These are phyloP conservation scores for Ramichloridium luteum DNA, from an alignment of 2,329 filamentous ascomycete species.

Conservation along the genomic window DNA sequence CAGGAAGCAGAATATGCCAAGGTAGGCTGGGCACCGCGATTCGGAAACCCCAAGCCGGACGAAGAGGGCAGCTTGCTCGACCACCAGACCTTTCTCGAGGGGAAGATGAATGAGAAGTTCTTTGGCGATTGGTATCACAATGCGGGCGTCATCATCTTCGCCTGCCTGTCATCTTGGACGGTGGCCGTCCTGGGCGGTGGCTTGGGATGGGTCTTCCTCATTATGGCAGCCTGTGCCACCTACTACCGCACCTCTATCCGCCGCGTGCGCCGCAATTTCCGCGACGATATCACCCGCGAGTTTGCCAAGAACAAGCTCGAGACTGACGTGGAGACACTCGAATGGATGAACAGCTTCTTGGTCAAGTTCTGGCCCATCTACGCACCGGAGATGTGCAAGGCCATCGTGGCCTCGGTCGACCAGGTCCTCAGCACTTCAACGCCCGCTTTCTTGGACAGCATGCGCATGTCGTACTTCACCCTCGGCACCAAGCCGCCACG, in stretches of 20 bases:
- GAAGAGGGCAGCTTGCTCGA: slow-evolving; percentile 60
- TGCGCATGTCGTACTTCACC: slow-evolving; percentile 87
- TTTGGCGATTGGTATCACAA: slow-evolving; percentile 99
- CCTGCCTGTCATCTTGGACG: slow-evolving; percentile 81
- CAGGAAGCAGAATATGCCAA: slow-evolving; percentile 34
- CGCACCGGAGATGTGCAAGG: slow-evolving; percentile 81
- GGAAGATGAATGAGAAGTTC: slow-evolving; percentile 73
- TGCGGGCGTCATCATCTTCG: slow-evolving; percentile 83
- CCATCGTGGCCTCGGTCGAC: slow-evolving; percentile 86
- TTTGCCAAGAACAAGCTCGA: slow-evolving; percentile 78
- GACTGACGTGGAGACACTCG: slow-evolving; percentile 79
- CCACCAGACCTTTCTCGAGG: slow-evolving; percentile 78
- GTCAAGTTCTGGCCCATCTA: slow-evolving; percentile 99
- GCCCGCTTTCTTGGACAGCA: slow-evolving; percentile 80
- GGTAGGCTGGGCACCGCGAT: slow-evolving; percentile 81
- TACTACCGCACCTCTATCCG: slow-evolving; percentile 95
- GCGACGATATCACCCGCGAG: slow-evolving; percentile 84
- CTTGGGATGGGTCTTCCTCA: slow-evolving; percentile 79
- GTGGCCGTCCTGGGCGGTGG: slow-evolving; percentile 82
- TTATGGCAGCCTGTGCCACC: slow-evolving; percentile 85
- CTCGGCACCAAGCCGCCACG: slow-evolving; percentile 90
- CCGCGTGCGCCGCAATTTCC: slow-evolving; percentile 85
- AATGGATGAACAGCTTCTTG: slow-evolving; percentile 98
- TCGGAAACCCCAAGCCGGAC: slow-evolving; percentile 53
- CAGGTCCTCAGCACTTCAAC: slow-evolving; percentile 90